Base-by-base conservation (phyloP, 345 rosid species). In the Bretschneidera sinensis region DNA sequence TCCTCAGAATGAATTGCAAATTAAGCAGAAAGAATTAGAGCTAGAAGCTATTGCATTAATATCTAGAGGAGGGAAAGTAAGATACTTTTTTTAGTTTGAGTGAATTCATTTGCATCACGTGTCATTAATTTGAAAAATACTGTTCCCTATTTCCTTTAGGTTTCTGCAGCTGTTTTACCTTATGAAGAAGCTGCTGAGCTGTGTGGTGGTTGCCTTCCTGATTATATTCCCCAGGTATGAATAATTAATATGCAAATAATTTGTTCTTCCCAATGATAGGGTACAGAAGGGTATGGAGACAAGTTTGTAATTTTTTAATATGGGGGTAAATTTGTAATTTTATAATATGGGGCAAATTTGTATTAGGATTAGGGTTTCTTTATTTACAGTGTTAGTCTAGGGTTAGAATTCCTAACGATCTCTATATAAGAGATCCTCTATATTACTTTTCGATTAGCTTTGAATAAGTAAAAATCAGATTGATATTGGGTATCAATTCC, bases 121-220 rank as follows among this genome's bases (percentile, higher is more conserved):
- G 6, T 39, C 60, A 14, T 21, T 60, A 22, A 21, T 54, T 59
- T 54, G 59, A 55, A 51, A 34, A 58, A 51, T 34, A 50, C 59
- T 56, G 0, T 19, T 54, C 53, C 61, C 43, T 0, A 17, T 43
- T 55, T 60, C 24, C 55, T 58, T 51, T 63, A 92, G 95, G 87
- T 92, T 74, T 62, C 55, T 67, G 83, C 71, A 47, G 77, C 77
- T 60, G 50, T 81, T 60, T 74, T 83, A 48, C 78, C 96, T 15
- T 86, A 85, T 54, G 83, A 74, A 49, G 84, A 88, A 68, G 96
- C 98, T 71, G 71, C 82, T 54, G 28, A 70, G 56, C 74, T 74
- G 49, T 86, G 98, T 69, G 95, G 95, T 17, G 95, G 96, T 53
- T 77, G 45, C 62, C 92, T 88, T 77, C 96, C 95, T 70, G 88